Base-by-base conservation (phyloP, 768 basidiomycete species). In the Leccinellum luteum region DNA sequence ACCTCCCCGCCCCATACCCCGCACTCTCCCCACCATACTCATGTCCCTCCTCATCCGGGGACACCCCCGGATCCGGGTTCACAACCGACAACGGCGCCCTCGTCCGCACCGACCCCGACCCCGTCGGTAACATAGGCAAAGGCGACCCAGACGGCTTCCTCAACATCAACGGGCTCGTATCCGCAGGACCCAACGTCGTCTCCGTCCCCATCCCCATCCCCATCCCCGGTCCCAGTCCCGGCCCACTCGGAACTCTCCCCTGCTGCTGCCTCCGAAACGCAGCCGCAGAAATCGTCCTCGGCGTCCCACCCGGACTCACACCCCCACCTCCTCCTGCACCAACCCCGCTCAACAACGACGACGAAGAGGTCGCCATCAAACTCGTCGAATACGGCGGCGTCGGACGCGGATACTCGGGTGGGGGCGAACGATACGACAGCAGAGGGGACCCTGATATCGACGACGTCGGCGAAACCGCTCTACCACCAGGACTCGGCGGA, bases 281-380 rank as follows among this genome's bases (percentile, higher is more conserved):
- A 6, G 88, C 86, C 0, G 89, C 89, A 3, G 87, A 82, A 52
- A 92, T 90, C 55, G 83, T 92, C 44, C 85, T 79, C 14, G 79
- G 69, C 0, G 51, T 50, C 4, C 60, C 67, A 2, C 76, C 78
- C 8, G 75, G 60, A 3, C 74, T 69, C 44, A 19, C 55, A 8
- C 57, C 56, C 0, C 63, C 51, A 9, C 63, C 17, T 38, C 63
- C 17, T 38, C 35, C 35, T n/a, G 35, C 7, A 38, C 32, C 13
- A 32, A 5, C 32, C 32, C 32, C 54, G 12, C 69, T 69, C 51
- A 77, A 58, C 15, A 77, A 58, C 17, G 74, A 74, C 1, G 73
- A 72, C 19, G 70, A 67, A 1, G 77, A 76, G n/a, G 66, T 58
- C 47, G 64, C 67, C 59, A 70, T 72, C 19, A 62, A 49, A 0